phyloP scores from a whole-genome alignment of 176 grass and related monocot genomes.

The Typha latifolia region DNA sequence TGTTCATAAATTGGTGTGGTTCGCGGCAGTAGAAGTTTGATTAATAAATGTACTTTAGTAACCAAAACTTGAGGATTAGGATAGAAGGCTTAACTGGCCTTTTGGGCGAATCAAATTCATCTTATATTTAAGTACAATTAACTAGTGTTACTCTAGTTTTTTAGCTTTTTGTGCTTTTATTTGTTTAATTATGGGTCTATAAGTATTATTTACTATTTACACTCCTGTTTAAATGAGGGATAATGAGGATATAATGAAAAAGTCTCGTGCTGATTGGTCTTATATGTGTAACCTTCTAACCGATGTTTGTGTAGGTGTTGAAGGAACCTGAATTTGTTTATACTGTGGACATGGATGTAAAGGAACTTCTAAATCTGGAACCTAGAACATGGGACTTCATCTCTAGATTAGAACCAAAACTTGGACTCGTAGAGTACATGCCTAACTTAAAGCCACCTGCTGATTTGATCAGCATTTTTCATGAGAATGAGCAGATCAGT shows the following conservation, averaged over 20 bases:
- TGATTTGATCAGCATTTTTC: conserved; percentile 59
- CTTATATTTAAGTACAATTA: too few species aligned
- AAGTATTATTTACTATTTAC: too few species aligned
- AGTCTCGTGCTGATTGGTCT: not conserved
- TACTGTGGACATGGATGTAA: conserved; percentile 89
- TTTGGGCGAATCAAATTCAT: too few species aligned
- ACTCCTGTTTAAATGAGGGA: too few species aligned
- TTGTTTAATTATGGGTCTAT: too few species aligned
- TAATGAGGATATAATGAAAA: not conserved
- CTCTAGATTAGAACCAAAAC: conserved; percentile 68
- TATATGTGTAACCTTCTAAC: not conserved
- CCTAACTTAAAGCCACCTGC: conserved; percentile 32
- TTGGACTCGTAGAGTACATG: conserved; percentile 70
- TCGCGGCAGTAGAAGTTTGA: not conserved
- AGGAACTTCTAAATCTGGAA: conserved; percentile 74
- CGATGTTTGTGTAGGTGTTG: conserved; percentile 41
- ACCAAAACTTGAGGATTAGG: not conserved
- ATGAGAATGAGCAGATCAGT: conserved; percentile 18
- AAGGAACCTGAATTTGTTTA: conserved; percentile 92
- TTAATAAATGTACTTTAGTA: not conserved
- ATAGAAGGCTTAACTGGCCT: too few species aligned
- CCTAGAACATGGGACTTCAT: conserved; percentile 95
- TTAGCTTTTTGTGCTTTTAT: too few species aligned
- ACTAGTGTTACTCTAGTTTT: too few species aligned
- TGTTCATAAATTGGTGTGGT: not conserved